Base-by-base conservation (phyloP, 495 filamentous ascomycete species). In the Penicillium fimorum region DNA sequence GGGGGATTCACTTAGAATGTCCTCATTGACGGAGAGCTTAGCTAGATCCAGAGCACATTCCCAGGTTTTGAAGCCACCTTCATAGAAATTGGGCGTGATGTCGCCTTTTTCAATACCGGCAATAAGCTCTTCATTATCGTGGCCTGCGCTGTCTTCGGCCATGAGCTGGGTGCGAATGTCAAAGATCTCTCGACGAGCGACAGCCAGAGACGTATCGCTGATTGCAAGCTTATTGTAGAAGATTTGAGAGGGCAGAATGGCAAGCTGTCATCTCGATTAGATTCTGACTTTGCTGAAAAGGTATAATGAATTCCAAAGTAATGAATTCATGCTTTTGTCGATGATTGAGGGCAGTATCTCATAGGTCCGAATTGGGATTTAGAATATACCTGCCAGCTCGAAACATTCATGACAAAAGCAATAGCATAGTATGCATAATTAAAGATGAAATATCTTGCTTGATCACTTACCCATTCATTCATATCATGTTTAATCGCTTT, bases 41-140 rank as follows among this genome's bases (percentile, higher is more conserved):
- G 90, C 92, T 18, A 98, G 74, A 73, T 97, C 94, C 50, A 95
- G 73, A 11, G 88, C 86, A 74, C 94, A 96, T 73, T 98, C 94
- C 94, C 94, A 98, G 60, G 90, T 96, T 76, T 98, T 97, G 73
- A 97, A 92, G n/a, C 94, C 94, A 37, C 94, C 94, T 70, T 98
- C 94, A 70, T 98, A 98, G 64, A 97, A 85, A 58, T 88, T 87
- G 12, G 90, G 89, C 68, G 85, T 88, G 64, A 98, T 85, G 67
- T 98, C 94, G 56, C 89, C 87, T 64, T 89, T 78, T 32, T 87
- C 90, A 10, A 94, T 77, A 20, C 85, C 85, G 18, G 82, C 63
- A 40, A 78, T 77, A 17, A 76, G 62, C 53, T 76, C 68, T 59
- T 73, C 62, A 43, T 79, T 70, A 40, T 72, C 71, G 30, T 81